phyloP scores from a whole-genome alignment of 768 basidiomycete genomes.

The Mrakia blollopis region DNA sequence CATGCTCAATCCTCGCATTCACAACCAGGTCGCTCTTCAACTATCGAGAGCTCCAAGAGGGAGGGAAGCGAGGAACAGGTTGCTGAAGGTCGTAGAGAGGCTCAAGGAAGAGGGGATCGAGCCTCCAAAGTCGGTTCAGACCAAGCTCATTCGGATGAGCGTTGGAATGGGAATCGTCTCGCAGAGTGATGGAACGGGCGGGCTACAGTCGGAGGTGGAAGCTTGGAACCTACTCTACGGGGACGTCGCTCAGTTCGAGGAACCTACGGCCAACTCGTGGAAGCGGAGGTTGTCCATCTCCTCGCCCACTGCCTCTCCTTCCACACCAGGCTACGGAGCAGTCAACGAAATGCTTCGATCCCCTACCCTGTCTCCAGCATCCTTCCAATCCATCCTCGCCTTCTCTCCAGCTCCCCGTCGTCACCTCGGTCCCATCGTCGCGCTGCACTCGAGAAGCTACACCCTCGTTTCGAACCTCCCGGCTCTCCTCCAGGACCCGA shows the following conservation, averaged over 20 bases:
- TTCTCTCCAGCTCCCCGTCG: not conserved
- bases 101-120: not conserved
- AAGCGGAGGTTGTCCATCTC: not conserved
- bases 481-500: conserved; percentile 13
- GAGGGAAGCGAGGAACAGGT: not conserved
- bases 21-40: not conserved
- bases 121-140: not conserved
- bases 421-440: conserved; percentile 7
- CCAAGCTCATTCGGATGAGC: not conserved
- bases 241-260: not conserved
- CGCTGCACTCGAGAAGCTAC: conserved; percentile 17
- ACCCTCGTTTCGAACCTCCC: conserved; percentile 20
- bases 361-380: not conserved
- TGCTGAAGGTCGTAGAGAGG: not conserved
- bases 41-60: not conserved
- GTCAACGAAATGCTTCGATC: conserved; percentile 12
- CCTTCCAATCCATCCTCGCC: not conserved
- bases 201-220: not conserved
- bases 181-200: not conserved
- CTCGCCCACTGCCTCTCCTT: not conserved
- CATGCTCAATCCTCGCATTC: conserved; percentile 7
- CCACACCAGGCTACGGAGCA: not conserved
- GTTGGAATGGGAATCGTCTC: too few relatives aligned
- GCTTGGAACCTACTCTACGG: conserved; percentile 20
- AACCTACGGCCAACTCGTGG: not conserved